phyloP scores from a whole-genome alignment of 78 protist species.

The Pigoraptor vietnamica region DNA sequence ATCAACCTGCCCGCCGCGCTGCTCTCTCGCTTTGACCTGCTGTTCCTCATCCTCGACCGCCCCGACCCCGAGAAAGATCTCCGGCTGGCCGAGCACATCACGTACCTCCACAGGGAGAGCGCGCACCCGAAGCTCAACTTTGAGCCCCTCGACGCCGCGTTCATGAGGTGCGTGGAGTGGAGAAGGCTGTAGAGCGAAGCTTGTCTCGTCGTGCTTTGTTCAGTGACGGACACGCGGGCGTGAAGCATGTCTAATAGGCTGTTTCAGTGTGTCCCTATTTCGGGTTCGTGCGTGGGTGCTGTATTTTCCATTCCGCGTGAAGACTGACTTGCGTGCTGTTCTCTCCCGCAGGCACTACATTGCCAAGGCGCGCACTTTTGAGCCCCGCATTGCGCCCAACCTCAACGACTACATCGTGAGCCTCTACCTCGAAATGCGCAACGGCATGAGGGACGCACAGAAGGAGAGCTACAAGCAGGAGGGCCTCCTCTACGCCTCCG shows the following conservation, averaged over 20 bases:
- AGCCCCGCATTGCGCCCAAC: slow-evolving; percentile 66
- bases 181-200: neutral
- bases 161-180: slow-evolving; percentile 31
- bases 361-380: slow-evolving; percentile 21
- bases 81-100: slow-evolving; percentile 87
- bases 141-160: slow-evolving; percentile 32
- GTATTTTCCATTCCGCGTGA: too few species aligned
- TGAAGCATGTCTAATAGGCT: too few species aligned
- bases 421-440: slow-evolving; percentile 63
- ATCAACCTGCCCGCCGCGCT: slow-evolving; percentile 95
- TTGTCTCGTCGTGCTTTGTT: neutral
- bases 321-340: too few species aligned
- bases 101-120: slow-evolving; percentile 75
- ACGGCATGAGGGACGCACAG: neutral
- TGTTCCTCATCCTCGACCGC: slow-evolving; percentile 89
- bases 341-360: slow-evolving; percentile 75
- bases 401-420: slow-evolving; percentile 52
- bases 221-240: too few species aligned
- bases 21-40: slow-evolving; percentile 91
- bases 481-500: slow-evolving; percentile 67
- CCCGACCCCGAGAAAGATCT: slow-evolving; percentile 70
- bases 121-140: slow-evolving; percentile 34
- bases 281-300: neutral
- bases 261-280: neutral
- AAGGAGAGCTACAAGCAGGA: neutral